Base-by-base conservation (phyloP, 129 eudicot genomes). In the Cynara cardunculus region DNA sequence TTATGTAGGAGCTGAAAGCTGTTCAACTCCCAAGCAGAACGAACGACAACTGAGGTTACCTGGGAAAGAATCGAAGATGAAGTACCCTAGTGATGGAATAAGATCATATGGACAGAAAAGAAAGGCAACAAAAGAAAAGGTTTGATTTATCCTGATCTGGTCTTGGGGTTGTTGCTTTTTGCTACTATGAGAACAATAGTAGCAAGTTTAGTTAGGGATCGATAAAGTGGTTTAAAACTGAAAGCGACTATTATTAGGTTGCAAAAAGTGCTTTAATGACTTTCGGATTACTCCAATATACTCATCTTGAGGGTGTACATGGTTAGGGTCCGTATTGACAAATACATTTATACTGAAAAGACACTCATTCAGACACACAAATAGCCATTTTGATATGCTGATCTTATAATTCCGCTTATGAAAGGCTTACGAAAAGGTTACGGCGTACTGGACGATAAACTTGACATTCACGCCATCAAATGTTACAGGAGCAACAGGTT, bases 81-180 rank as follows among this genome's bases (percentile, higher is more conserved):
- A 73, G 25, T 13, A 26, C 76, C 24, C 77, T 26, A 21, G 34
- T 71, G 49, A 75, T 75, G 87, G 78, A 66, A 62, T 75, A 71
- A 83, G 83, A 76, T 64, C 87, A 35, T 53, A 70, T 1, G 81
- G 75, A 67, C 89, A 31, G 49, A 88, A 86, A 86, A 73, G 92
- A 69, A 89, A 89, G 87, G 49, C 78, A 53, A 61, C 79, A 59
- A 86, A 85, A 67, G 89, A 84, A 83, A 89, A 91, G 93, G 96
- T 91, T 25, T 41, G 72, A 28, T 69, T 14, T 37, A 28, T 25
- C 66, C 28, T 72, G 24, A 35, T 69, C 74, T 26, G 16, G 16
- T 65, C 37, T 69, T 56, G 62, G 62, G 4, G 32, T 22, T 22
- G 26, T 25, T 59, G 25, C 35, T 24, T 49, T 30, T 1, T 66